Conservation (phyloP, 768 basidiomycete species). For the Rhizopogon sp. region DNA sequence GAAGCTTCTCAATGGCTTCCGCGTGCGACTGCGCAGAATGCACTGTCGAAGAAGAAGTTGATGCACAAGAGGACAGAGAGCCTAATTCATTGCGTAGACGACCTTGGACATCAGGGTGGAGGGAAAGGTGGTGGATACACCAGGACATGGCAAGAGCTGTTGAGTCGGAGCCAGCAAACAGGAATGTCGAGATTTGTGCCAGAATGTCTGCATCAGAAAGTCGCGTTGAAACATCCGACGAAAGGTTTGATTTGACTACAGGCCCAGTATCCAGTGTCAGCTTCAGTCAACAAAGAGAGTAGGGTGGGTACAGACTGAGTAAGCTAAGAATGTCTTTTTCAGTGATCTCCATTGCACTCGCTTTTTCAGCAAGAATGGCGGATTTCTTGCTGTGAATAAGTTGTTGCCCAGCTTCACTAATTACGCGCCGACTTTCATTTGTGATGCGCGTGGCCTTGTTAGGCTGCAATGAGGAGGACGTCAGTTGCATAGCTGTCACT, state of each 20-base stretch:
- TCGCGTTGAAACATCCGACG: conserved; percentile 36
- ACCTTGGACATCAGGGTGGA: conserved; percentile 48
- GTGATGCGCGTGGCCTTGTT: conserved; percentile 34
- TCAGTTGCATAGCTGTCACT: not conserved
- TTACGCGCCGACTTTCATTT: conserved; percentile 33
- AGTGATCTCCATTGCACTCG: conserved; percentile 21
- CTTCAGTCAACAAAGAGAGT: not conserved
- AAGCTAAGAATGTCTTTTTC: conserved; percentile 47
- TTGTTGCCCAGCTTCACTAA: conserved; percentile 35
- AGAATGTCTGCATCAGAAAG: conserved; percentile 60
- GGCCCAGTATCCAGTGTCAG: not conserved
- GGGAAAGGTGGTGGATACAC: conserved; percentile 52
- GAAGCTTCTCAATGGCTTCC: conserved; percentile 33
- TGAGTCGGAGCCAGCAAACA: conserved; percentile 61
- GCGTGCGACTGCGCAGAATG: conserved; percentile 19
- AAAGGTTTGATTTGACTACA: conserved; percentile 58
- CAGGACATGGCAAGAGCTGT: conserved; percentile 53
- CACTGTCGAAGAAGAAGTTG: conserved; percentile 11
- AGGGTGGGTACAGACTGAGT: conserved; percentile 33
- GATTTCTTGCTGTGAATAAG: conserved; percentile 40
- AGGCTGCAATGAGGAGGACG: conserved; percentile 30
- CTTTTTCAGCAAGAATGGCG: conserved; percentile 30
- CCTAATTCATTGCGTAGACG: conserved; percentile 49
- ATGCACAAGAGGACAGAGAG: conserved; percentile 8
- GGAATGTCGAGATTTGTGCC: conserved; percentile 60